A percentile compares a stretch with the other conserved stretches of the same genome.
phyloP scores from a whole-genome alignment of 306 rosid genomes.

The Malus sieversii region DNA sequence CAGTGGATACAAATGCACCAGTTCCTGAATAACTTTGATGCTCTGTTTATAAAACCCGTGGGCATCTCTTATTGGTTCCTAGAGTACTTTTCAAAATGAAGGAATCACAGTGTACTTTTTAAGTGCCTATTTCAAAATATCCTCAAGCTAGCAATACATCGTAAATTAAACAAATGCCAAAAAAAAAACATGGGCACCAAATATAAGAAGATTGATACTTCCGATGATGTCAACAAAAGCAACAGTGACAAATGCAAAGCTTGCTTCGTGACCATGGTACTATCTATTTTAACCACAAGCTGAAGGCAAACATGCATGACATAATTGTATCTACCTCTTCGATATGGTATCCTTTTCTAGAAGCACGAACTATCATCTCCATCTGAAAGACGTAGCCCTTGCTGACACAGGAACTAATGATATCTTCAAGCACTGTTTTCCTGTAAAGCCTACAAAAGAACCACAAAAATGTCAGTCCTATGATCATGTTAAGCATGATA shows the following conservation, averaged over 20 bases:
- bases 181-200: too few species aligned
- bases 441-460: constrained; percentile 61
- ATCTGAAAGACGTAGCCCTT: constrained; percentile 97
- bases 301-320: not conserved
- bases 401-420: constrained; percentile 82
- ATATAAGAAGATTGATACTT: too few species aligned
- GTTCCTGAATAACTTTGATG: not conserved
- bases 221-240: too few species aligned
- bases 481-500: constrained; percentile 16
- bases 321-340: constrained; percentile 76
- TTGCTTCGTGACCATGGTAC: not conserved
- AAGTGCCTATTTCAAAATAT: not conserved
- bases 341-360: constrained; percentile 82
- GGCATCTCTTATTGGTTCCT: not conserved
- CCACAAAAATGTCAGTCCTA: constrained; percentile 14
- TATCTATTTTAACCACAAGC: constrained; percentile 9
- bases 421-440: constrained; percentile 85
- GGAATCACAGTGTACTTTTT: not conserved
- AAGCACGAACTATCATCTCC: constrained; percentile 98
- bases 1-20: not conserved
- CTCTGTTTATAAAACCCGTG: too few species aligned
- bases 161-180: not conserved
- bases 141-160: not conserved
- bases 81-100: not conserved
- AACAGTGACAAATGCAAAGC: too few species aligned